Base-by-base conservation (phyloP, 1,284 basidiomycete genomes). In the Takashimella koratensis region DNA sequence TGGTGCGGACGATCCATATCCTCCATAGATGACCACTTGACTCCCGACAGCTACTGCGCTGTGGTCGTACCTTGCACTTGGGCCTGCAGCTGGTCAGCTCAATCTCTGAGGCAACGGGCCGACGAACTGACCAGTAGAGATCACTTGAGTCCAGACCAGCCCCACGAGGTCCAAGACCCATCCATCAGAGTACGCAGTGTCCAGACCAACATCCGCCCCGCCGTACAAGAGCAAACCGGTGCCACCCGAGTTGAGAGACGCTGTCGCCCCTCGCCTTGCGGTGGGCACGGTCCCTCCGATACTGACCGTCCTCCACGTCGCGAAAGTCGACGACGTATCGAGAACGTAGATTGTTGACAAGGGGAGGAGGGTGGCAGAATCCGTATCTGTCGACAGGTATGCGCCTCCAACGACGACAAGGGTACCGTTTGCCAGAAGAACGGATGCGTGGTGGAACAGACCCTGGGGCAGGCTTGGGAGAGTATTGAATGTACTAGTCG, bases 401-500 rank as follows among this genome's bases (percentile, higher is more conserved):
- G 82, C 85, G 2, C 90, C 90, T 16, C 89, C 90, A 51, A 92
- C 79, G 2, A 89, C 81, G n/a, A 91, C 64, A 22, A 92, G 71
- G 6, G 80, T 79, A 4, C 85, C 86, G 62, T 88, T 84, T 0
- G 80, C 67, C 2, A 90, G 78, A 3, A 87, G 78, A 46, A 87
- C 72, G 2, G 86, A 84, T 4, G 79, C 75, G 65, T 92, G 90
- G 1, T 88, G 87, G 60, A 81, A 84, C 4, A 90, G 73, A 52
- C 81, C 84, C 1, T 82, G 80, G 0, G 88, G 88, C 0, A 81
- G 83, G 57, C 79, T 69, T 2, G 86, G 80, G 30, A 90, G 73
- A 22, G 74, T 66, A 1, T 76, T 75, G 70, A 90, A 91, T 10
- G 40, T 36, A 10, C 51, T 45, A 3, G 59, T 45, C 19, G 79